Base-by-base conservation (phyloP, 75 land plant genomes). In the Picea glauca region DNA sequence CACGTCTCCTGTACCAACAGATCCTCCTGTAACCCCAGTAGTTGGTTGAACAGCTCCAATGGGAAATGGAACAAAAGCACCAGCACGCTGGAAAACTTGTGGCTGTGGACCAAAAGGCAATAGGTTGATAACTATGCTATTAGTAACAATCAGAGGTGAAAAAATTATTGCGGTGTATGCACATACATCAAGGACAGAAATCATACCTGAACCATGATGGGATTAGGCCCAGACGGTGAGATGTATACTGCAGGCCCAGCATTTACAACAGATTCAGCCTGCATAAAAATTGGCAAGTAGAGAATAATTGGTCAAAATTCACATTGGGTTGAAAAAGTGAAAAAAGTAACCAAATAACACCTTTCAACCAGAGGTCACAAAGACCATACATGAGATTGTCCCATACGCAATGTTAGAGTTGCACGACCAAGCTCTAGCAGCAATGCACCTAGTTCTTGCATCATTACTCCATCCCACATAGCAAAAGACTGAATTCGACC, bases 171-270 rank as follows among this genome's bases (percentile, higher is more conserved):
- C 8, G 17, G 20, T 14, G 14, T 7, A 6, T 38, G 13, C 46
- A 70, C 43, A 38, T 40, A 70, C 21, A 20, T 38, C 70, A 66
- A 33, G 18, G 70, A 23, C 56, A 50, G 46, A n/a, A 26, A 13
- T 13, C 82, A 26, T 65, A 97, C 99, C 98, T 95, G 99, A 74
- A 93, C 99, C 99, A 98, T 98, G 65, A 98, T 90, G n/a, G 98
- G 99, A 86, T 95, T 98, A 56, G 99, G 99, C 56, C 99, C 99
- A 13, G 83, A 58, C 7, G 94, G 81, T 73, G 95, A 93, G 64
- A 98, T 88, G 72, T 91, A 98, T 66, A 95, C 96, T 15, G 99
- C 92, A 73, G 98, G 99, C 9, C 99, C 99, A 76, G 99, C 84
- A 89, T 98, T 98, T 3, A 98, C 88, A 43, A 79, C 76, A 64